A percentile compares a stretch with the other conserved stretches of the same genome.
Conservation (phyloP, 768 basidiomycete species). For the Phallus indusiatus region DNA sequence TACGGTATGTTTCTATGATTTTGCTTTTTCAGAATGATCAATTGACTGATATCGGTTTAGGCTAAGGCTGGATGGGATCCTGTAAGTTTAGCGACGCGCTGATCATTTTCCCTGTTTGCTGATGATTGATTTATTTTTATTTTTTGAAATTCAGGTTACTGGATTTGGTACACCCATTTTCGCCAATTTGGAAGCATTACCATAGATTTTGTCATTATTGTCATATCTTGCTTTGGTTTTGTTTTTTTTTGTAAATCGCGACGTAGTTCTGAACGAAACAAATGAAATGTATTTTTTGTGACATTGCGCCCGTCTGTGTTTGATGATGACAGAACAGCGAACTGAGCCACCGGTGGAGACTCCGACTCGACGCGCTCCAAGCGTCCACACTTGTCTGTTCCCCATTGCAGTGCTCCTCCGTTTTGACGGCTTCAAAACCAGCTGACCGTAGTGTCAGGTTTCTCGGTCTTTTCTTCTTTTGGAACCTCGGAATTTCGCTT, state of each 20-base stretch:
- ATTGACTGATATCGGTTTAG: neutral
- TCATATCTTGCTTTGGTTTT: no score
- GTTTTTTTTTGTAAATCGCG: neutral
- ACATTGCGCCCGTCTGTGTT: neutral
- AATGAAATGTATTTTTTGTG: neutral
- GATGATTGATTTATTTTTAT: conserved; percentile 23
- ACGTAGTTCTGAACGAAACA: neutral
- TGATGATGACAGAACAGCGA: no score
- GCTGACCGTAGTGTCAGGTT: no score
- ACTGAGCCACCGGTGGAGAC: neutral
- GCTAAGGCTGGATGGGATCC: conserved; percentile 12
- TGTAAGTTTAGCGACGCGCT: conserved; percentile 12
- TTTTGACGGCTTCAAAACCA: neutral
- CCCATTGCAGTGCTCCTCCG: neutral
- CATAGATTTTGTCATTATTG: neutral
- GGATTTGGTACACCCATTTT: neutral
- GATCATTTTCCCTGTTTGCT: conserved; percentile 21
- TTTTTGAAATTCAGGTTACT: neutral
- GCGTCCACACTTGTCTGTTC: neutral
- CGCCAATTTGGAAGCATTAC: neutral
- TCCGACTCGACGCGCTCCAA: neutral
- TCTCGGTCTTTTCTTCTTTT: no score
- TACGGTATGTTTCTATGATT: conserved; percentile 3
- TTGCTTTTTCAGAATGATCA: neutral
- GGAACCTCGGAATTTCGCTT: no score